Conservation (phyloP, 768 basidiomycete species). For the Lentinula guzmanii region DNA sequence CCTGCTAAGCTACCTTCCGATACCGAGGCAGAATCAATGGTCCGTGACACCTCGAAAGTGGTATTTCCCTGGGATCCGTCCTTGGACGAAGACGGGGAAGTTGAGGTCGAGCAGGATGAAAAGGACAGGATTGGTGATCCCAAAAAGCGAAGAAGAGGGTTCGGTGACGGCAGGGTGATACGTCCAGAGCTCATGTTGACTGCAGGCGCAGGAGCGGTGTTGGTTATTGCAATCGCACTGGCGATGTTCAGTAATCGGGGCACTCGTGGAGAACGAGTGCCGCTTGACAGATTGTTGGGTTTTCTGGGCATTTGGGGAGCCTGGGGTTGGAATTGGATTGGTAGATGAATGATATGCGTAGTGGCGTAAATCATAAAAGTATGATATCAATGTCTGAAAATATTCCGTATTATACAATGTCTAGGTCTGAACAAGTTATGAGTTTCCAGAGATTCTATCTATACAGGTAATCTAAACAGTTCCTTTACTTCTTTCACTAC, state of each 20-base stretch:
- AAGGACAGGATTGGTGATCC: conserved; percentile 9
- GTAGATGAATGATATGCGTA: not conserved
- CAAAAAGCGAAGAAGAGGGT: conserved; percentile 10
- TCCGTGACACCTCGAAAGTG: conserved; percentile 45
- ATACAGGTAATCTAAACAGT: conserved; percentile 30
- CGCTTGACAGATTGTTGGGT: not conserved
- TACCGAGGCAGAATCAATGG: conserved; percentile 56
- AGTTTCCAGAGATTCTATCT: not conserved
- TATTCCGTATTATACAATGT: not conserved
- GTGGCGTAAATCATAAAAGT: too few species aligned
- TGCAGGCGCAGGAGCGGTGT: conserved; percentile 44
- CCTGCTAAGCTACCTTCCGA: conserved; percentile 38
- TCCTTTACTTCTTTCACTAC: conserved; percentile 57
- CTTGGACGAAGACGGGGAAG: conserved; percentile 13
- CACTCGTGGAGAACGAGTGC: not conserved
- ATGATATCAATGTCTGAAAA: too few species aligned
- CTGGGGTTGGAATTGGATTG: not conserved
- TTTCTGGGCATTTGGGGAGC: not conserved
- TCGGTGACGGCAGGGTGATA: conserved; percentile 10
- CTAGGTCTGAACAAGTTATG: not conserved
- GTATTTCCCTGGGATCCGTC: conserved; percentile 46
- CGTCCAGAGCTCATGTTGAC: conserved; percentile 15
- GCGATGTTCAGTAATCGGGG: conserved; percentile 40
- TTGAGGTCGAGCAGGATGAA: conserved; percentile 16
- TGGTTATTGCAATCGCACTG: conserved; percentile 67